Base-by-base conservation (phyloP, 352 stramenopile genomes). In the Phytopythium oedochilum region DNA sequence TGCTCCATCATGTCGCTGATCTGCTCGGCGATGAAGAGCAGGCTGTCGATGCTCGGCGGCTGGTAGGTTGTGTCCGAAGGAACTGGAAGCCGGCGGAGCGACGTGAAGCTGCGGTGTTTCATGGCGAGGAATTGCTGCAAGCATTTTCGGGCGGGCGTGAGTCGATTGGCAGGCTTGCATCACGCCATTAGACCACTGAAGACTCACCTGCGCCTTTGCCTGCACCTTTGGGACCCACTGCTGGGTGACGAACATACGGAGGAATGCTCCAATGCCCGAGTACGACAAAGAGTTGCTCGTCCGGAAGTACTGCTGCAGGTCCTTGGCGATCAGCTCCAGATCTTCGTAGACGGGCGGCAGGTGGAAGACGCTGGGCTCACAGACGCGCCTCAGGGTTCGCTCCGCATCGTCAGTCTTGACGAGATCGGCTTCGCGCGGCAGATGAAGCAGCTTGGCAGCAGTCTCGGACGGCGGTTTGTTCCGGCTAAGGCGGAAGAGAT, bases 191-290 rank as follows among this genome's bases (percentile, higher is more conserved):
- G 23, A 14, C 28, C 7, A 10, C 14, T 14, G 26, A 0, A 17
- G 5, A 22, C 31, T 17, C 40, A 68, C 63, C 60, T 83, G 75
- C 0, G 83, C 81, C 38, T 89, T 87, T 5, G 60, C 44, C 53
- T 89, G 85, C 35, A 94, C 71, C 45, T 86, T 88, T 20, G 79
- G 75, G 51, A 91, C 77, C 83, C 83, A 94, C 47, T 86, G 85
- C n/a, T 74, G 62, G 2, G 63, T 64, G 29, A 89, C 78, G 40
- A 91, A 94, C 9, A 68, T 70, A 36, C 73, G 84, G 20, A 92
- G 57, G 45, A 90, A 92, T 17, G 72, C 61, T 17, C 59, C 42
- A 25, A 88, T 83, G 3, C 63, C 63, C 0, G 73, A 73, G 0
- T 64, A 61, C 1, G 66, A 66, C 15, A 65, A 59, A 7, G 57